Evolutionary conservation across 306 rosid species (phyloP).

Genomic region (Vigna mungo): DNA sequence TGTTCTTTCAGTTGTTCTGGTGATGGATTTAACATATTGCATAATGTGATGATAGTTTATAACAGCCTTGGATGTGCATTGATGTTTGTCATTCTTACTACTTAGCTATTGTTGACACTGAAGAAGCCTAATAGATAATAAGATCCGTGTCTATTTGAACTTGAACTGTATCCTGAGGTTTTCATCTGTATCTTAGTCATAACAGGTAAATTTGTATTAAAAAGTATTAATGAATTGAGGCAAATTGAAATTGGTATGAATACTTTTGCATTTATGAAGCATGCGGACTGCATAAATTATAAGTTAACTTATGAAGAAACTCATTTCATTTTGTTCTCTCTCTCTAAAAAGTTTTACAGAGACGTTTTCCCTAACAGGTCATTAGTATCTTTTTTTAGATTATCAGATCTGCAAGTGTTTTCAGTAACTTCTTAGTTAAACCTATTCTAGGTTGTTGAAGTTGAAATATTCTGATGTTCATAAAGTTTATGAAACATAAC

Average conservation of each 20-base stretch:
- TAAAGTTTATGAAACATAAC: neutral
- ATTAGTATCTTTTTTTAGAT: neutral
- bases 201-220: no score
- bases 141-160: neutral
- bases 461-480: slow-evolving; percentile 13
- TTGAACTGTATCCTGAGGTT: no score
- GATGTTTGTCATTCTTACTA: slow-evolving; percentile 33
- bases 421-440: slow-evolving; percentile 14
- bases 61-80: neutral
- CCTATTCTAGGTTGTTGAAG: slow-evolving; percentile 2
- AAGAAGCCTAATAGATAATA: neutral
- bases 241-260: no score
- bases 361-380: no score
- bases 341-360: no score
- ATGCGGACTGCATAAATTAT: neutral
- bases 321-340: no score
- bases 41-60: slow-evolving; percentile 7
- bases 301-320: no score
- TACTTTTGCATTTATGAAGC: neutral
- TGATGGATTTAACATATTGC: slow-evolving; percentile 18
- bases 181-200: no score
- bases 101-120: neutral
- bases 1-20: slow-evolving; percentile 15
- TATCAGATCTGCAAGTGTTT: slow-evolving; percentile 6
- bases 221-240: no score